Percentiles rank a stretch among this genome's conserved stretches.
Evolutionary conservation across 129 eudicot genomes (phyloP).

Genomic region (Helianthus annuus): DNA sequence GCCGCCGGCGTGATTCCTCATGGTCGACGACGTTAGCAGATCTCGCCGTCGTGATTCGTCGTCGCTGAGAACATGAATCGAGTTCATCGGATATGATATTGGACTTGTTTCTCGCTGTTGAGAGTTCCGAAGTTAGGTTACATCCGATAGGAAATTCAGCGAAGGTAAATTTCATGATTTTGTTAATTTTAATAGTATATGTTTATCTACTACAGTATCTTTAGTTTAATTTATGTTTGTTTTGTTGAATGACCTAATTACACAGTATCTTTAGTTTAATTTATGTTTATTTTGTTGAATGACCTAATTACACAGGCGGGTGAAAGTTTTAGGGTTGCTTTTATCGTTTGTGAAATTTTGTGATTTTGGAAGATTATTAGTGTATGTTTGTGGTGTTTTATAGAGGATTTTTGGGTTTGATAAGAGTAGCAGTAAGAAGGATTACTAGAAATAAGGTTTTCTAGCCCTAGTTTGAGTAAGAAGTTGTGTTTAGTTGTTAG

Average conservation of each 20-base stretch:
- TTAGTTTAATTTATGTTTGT: neutral
- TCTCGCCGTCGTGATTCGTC: constrained; percentile 10
- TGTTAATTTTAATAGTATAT: constrained; percentile 7
- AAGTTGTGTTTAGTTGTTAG: neutral
- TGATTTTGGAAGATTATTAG: neutral
- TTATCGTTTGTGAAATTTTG: neutral
- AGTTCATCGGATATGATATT: constrained; percentile 36
- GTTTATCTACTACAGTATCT: neutral
- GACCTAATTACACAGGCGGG: neutral
- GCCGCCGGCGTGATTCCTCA: constrained; percentile 25
- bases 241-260: neutral
- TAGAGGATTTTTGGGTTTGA: neutral
- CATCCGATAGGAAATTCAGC: constrained; percentile 22
- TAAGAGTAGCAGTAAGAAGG: neutral
- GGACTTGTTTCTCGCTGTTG: constrained; percentile 31
- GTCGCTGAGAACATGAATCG: constrained; percentile 14
- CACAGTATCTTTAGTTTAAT: neutral
- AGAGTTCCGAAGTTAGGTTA: constrained; percentile 23
- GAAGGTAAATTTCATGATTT: constrained; percentile 26
- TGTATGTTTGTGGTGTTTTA: neutral
- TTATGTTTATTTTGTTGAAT: neutral
- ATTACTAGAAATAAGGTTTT: neutral
- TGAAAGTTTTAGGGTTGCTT: neutral
- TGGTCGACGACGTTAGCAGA: constrained; percentile 29
- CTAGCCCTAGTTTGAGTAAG: neutral